Evolutionary conservation across 768 basidiomycete species (phyloP).

Genomic region (Tylopilus felleus): DNA sequence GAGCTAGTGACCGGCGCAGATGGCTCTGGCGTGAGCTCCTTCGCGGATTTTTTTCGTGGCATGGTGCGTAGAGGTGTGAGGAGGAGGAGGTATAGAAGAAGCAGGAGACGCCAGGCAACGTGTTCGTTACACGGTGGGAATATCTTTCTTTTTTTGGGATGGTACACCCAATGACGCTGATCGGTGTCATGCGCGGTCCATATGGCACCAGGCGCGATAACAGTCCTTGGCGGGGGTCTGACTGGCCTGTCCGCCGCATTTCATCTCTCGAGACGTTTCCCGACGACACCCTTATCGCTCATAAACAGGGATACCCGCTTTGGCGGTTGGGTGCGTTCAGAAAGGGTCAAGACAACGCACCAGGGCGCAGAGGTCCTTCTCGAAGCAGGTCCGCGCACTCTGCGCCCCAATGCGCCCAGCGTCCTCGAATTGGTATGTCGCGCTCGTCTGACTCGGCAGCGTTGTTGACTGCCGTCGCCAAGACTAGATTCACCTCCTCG

Average conservation of each 20-base stretch:
- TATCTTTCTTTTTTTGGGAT: background rate
- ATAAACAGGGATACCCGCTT: constrained; percentile 61
- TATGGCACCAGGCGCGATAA: constrained; percentile 40
- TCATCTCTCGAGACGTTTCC: constrained; percentile 67
- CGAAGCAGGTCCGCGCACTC: constrained; percentile 84
- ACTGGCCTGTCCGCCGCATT: constrained; percentile 81
- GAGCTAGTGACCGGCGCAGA: constrained; percentile 11
- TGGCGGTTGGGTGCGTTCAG: constrained; percentile 86
- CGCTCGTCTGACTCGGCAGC: constrained; percentile 3
- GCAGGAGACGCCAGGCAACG: constrained; percentile 13
- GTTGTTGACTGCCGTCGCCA: constrained; percentile 10
- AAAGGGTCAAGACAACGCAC: constrained; percentile 39
- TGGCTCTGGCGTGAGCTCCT: constrained; percentile 10
- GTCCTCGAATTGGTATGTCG: constrained; percentile 72
- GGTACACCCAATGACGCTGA: too few relatives aligned
- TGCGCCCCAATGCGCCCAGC: constrained; percentile 71
- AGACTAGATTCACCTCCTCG: constrained; percentile 72
- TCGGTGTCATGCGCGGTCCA: background rate
- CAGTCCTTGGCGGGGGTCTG: constrained; percentile 77
- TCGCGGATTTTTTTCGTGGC: constrained; percentile 19
- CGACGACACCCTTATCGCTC: constrained; percentile 55
- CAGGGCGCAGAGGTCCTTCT: constrained; percentile 50
- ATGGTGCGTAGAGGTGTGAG: constrained; percentile 13
- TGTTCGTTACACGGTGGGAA: constrained; percentile 24
- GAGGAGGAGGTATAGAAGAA: background rate